Evolutionary conservation across 1,284 basidiomycete genomes (phyloP), one percentile per base, ranked within the genome.

Genomic region (Inonotus obliquus): DNA sequence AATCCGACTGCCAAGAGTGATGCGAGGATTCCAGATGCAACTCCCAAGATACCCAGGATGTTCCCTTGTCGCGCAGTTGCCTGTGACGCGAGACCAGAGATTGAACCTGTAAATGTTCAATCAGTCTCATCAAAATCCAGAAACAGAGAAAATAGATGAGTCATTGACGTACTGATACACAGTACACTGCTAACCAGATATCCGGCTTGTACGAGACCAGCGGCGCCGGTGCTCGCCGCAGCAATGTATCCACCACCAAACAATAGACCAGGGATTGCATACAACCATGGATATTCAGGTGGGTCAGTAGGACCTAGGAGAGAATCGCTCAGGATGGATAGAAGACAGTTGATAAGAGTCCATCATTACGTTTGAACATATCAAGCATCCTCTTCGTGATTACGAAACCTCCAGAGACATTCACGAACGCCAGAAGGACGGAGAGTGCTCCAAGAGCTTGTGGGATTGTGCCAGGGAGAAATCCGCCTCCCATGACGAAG

Each of bases 361-460:
- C 32, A 38, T 13, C 69, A 80, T 67, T 70, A 87, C 91, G 85
- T 74, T 90, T 91, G 75, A 94, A 94, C 86, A 94, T 92, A 69
- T 93, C 90, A 65, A 93, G 77, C 92, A 94, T 94, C 54, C 91
- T 85, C 73, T 92, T 91, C 14, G 89, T 91, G 69, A 91, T 87
- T 29, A 90, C 82, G 69, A 92, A 92, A 37, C 92, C 92, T 59
- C 91, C 91, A 44, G 88, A 84, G 60, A 94, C 90, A 69, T 94
- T 94, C 54, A 94, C 82, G 65, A 89, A 90, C 17, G 91, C 91
- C 23, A 94, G 76, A 51, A 94, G 81, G 14, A 94, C 92, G 14
- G 91, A 91, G 10, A 87, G 65, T 3, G 92, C 90, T 62, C 90
- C 91, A 17, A 94, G 77, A 17, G 77, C 76, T 74, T 94, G 91